Percentiles rank a stretch among this genome's conserved stretches.
Conservation (phyloP, 2,329 filamentous ascomycete genomes). For the Aphanoascus verrucosus region DNA sequence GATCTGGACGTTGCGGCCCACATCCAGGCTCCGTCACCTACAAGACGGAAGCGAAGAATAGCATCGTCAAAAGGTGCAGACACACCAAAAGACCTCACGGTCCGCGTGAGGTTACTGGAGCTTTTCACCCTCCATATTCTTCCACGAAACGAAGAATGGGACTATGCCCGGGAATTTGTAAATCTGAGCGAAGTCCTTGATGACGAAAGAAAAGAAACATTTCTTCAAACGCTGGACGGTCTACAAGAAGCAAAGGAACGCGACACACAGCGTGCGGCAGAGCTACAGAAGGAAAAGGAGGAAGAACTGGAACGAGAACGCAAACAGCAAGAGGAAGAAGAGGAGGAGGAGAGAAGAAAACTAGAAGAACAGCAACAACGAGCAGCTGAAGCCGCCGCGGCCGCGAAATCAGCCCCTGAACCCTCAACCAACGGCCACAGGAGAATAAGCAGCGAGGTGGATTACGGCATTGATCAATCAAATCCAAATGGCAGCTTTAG, state of each 20-base stretch:
- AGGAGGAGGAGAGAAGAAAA: conserved; percentile 27
- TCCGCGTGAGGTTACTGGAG: conserved; percentile 83
- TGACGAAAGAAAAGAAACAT: conserved; percentile 81
- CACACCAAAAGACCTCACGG: conserved; percentile 72
- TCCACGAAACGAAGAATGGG: conserved; percentile 90
- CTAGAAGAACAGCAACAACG: conserved; percentile 24
- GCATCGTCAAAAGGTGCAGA: conserved; percentile 53
- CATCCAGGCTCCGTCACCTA: conserved; percentile 38
- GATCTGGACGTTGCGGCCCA: conserved; percentile 60
- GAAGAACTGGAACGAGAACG: conserved; percentile 43
- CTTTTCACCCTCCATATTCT: conserved; percentile 91
- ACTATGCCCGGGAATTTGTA: conserved; percentile 88
- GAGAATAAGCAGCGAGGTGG: conserved; percentile 54
- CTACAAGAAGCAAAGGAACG: conserved; percentile 74
- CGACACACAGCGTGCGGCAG: conserved; percentile 52
- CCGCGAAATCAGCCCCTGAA: conserved; percentile 29
- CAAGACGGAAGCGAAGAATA: conserved; percentile 26
- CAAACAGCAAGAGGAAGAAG: conserved; percentile 38
- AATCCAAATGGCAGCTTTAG: conserved; percentile 29
- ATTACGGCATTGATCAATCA: conserved; percentile 57
- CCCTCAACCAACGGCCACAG: conserved; percentile 25
- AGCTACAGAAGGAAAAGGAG: conserved; percentile 52
- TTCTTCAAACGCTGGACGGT: conserved; percentile 72
- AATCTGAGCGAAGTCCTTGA: conserved; percentile 75
- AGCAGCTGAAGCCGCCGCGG: conserved; percentile 17